phyloP scores from a whole-genome alignment of 257 asterid genomes.

The Nyctanthes arbortristis region DNA sequence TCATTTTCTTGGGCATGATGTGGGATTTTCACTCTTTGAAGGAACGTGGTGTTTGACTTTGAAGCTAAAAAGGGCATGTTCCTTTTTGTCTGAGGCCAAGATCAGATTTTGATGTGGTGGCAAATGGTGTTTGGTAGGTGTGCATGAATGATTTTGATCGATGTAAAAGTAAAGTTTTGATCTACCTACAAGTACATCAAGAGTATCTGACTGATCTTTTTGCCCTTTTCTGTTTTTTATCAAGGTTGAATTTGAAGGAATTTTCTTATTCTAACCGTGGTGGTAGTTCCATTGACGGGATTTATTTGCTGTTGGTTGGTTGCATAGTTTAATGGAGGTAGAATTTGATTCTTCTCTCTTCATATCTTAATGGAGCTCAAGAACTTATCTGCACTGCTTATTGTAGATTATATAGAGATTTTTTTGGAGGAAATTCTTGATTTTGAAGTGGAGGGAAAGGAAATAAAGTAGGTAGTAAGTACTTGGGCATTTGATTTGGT shows the following conservation, averaged over 20 bases:
- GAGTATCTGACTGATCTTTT: slow-evolving; percentile 8
- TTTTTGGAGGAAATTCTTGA: slow-evolving; percentile 38
- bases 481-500: slow-evolving; percentile 18
- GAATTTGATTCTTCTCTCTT: slow-evolving; percentile 40
- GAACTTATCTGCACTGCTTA: slow-evolving; percentile 25
- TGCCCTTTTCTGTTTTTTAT: slow-evolving; percentile 12
- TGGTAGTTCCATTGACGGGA: slow-evolving; percentile 2
- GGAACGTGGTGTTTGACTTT: slow-evolving; percentile 66
- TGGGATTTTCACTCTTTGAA: slow-evolving; percentile 52
- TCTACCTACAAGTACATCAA: slow-evolving; percentile 17
- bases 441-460: slow-evolving; percentile 20
- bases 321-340: slow-evolving; percentile 32
- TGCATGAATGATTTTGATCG: slow-evolving; percentile 27
- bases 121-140: slow-evolving; percentile 17
- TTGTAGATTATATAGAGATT: slow-evolving; percentile 11
- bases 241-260: slow-evolving; percentile 12
- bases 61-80: slow-evolving; percentile 41
- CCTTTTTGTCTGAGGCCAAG: slow-evolving; percentile 16
- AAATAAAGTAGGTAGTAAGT: slow-evolving; percentile 16
- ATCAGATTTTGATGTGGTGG: slow-evolving; percentile 28
- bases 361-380: slow-evolving; percentile 38
- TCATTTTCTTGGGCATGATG: slow-evolving; percentile 1
- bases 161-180: slow-evolving; percentile 22
- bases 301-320: slow-evolving; percentile 21
- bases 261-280: slow-evolving; percentile 22